A percentile compares a stretch with the other conserved stretches of the same genome.
These are phyloP conservation scores for Tuber calosporum DNA, from an alignment of 495 filamentous ascomycete species.

Conservation along the genomic window DNA sequence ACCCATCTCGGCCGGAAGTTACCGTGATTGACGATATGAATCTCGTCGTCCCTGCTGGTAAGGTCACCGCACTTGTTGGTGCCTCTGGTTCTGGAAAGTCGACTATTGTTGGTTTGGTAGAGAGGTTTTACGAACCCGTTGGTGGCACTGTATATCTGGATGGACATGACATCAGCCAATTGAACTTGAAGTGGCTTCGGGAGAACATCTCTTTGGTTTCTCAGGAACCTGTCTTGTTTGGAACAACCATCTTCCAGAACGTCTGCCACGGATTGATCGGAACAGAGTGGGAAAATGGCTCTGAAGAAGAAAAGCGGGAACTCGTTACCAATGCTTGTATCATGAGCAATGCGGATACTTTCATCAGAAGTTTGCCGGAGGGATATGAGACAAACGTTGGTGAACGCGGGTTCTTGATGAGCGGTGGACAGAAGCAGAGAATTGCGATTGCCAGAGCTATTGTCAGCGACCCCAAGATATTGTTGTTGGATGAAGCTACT, in stretches of 20 bases:
- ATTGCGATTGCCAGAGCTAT: constrained; percentile 78
- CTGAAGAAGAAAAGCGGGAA: constrained; percentile 58
- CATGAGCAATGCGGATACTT: constrained; percentile 91
- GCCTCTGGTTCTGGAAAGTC: constrained; percentile 94
- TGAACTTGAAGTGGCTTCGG: constrained; percentile 87
- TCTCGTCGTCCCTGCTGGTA: constrained; percentile 75
- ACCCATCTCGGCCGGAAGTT: constrained; percentile 86
- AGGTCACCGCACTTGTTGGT: constrained; percentile 90
- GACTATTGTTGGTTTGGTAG: constrained; percentile 88
- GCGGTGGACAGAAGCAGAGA: constrained; percentile 93
- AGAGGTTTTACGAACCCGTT: constrained; percentile 87
- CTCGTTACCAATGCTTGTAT: constrained; percentile 72
- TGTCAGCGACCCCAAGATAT: constrained; percentile 88
- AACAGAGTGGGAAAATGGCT: constrained; percentile 61
- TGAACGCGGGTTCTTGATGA: constrained; percentile 85
- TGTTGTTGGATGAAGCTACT: constrained; percentile 91
- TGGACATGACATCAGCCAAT: constrained; percentile 66
- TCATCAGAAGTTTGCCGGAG: constrained; percentile 74
- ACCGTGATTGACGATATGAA: constrained; percentile 75
- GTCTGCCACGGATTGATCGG: constrained; percentile 84
- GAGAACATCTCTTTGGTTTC: constrained; percentile 86
- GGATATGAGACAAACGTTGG: constrained; percentile 92
- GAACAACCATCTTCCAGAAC: constrained; percentile 77
- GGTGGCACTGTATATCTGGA: constrained; percentile 73
- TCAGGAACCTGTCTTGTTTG: constrained; percentile 78